Evolutionary conservation across 306 rosid genomes (phyloP), one percentile per base, ranked within the genome.

Genomic region (Erythrophleum fordii): DNA sequence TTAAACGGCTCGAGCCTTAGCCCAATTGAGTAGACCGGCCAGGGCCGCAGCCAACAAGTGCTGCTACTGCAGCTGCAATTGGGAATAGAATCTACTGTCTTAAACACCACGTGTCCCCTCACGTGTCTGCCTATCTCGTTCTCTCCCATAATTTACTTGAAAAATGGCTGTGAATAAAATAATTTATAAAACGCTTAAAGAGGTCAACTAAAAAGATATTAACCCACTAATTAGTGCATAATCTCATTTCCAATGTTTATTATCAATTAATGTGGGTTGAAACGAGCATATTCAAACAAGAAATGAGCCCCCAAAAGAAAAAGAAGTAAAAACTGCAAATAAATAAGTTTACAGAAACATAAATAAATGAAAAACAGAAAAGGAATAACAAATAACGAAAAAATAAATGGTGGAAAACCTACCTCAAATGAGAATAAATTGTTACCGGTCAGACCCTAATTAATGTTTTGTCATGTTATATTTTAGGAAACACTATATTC

Each of bases 11-110:
- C 2, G 34, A 31, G 34, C 1, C 2, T 31, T 4, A 4, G 34
- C 34, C 34, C 34, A 31, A 31, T 31, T 31, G 34, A 39, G n/a
- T 41, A 56, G 66, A 58, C 73, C 52, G 51, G 70, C 25, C 77
- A 62, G 81, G 85, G 73, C 48, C 41, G 66, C 37, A 58, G 48
- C 73, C 7, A 61, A 77, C 78, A 60, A 49, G 67, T 28, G 10
- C 67, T 13, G n/a, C 35, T n/a, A 39, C 68, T 48, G 77, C 84
- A 65, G 53, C 56, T 25, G 31, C 74, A 48, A 39, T 39, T 37
- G 58, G 68, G 81, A 62, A 83, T 65, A 72, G 76, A 83, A 77
- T 72, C 79, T 83, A 62, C 71, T 62, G 64, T 77, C 53, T 64
- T 56, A 23, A 55, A 51, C 49, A 31, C 74, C 75, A 82, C 75